Conservation (phyloP, 768 basidiomycete genomes). For the Tephrocybe sp. region DNA sequence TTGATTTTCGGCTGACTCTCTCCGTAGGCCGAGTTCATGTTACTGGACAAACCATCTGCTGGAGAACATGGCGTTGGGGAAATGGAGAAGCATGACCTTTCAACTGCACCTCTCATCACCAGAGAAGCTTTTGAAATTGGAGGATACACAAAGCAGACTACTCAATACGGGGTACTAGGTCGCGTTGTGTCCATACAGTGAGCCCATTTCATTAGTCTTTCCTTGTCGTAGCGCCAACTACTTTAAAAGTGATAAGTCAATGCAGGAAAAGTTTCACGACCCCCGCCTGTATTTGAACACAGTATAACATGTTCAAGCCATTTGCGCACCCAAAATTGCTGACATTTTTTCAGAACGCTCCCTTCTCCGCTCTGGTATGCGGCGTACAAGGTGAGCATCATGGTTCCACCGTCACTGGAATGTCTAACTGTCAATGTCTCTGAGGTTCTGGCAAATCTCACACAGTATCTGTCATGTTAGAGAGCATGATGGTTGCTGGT, state of each 20-base stretch:
- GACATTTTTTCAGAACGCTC: slow-evolving; percentile 59
- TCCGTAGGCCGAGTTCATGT: slow-evolving; percentile 13
- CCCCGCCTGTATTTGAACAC: slow-evolving; percentile 68
- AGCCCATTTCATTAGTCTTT: slow-evolving; percentile 11
- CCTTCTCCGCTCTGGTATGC: slow-evolving; percentile 74
- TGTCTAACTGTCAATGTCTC: background rate
- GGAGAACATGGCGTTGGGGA: background rate
- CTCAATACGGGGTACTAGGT: slow-evolving; percentile 68
- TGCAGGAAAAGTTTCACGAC: slow-evolving; percentile 29
- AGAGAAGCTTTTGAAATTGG: slow-evolving; percentile 44
- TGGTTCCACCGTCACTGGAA: no score
- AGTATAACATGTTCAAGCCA: slow-evolving; percentile 29
- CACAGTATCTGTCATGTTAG: slow-evolving; percentile 65
- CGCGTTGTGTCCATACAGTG: slow-evolving; percentile 46
- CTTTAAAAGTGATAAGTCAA: slow-evolving; percentile 32
- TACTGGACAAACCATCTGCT: slow-evolving; percentile 7
- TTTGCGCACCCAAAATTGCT: background rate
- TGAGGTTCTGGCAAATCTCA: slow-evolving; percentile 74
- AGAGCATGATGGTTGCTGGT: slow-evolving; percentile 65
- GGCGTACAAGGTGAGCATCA: slow-evolving; percentile 63
- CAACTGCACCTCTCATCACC: slow-evolving; percentile 53
- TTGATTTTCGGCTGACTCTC: background rate
- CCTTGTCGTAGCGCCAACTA: background rate
- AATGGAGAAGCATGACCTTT: slow-evolving; percentile 31
- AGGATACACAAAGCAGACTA: slow-evolving; percentile 28